Evolutionary conservation across 2,329 filamentous ascomycete species (phyloP).

Genomic region (Fusarium cyanostomum): DNA sequence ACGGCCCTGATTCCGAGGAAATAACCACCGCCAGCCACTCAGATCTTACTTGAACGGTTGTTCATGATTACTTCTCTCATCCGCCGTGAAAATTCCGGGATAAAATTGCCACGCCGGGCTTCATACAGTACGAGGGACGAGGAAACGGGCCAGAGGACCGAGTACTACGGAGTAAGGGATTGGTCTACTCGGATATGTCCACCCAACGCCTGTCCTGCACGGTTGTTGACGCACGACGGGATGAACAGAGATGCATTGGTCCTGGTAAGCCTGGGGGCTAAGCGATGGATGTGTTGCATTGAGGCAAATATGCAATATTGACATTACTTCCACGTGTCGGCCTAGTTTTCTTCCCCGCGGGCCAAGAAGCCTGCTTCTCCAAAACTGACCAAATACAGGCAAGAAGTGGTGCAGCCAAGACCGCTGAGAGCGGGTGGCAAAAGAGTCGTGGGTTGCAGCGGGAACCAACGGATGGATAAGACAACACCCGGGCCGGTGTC

Average conservation of each 20-base stretch:
- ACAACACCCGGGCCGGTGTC: constrained; percentile 24
- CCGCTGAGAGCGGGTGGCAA: constrained; percentile 29
- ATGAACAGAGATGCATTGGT: background rate
- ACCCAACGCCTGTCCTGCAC: too few species aligned
- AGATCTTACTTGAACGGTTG: constrained; percentile 18
- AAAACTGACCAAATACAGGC: background rate
- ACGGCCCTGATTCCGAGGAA: background rate
- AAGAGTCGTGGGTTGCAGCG: constrained; percentile 14
- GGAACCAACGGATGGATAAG: constrained; percentile 26
- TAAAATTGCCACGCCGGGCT: constrained; percentile 25
- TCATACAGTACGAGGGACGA: constrained; percentile 22
- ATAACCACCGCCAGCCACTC: constrained; percentile 25
- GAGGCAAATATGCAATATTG: constrained; percentile 10
- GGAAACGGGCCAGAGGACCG: constrained; percentile 3
- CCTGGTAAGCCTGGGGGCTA: background rate
- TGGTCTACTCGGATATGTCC: background rate
- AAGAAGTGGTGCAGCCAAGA: constrained; percentile 23
- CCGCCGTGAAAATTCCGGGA: background rate
- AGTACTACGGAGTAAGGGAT: background rate
- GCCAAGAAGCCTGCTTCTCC: constrained; percentile 1
- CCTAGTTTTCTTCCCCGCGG: constrained; percentile 1
- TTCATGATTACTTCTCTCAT: constrained; percentile 28
- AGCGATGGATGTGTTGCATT: constrained; percentile 8
- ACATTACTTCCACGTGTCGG: constrained; percentile 9
- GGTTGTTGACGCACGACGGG: too few species aligned